phyloP scores from a whole-genome alignment of 208 protist species.

The Porcisia hertigi region DNA sequence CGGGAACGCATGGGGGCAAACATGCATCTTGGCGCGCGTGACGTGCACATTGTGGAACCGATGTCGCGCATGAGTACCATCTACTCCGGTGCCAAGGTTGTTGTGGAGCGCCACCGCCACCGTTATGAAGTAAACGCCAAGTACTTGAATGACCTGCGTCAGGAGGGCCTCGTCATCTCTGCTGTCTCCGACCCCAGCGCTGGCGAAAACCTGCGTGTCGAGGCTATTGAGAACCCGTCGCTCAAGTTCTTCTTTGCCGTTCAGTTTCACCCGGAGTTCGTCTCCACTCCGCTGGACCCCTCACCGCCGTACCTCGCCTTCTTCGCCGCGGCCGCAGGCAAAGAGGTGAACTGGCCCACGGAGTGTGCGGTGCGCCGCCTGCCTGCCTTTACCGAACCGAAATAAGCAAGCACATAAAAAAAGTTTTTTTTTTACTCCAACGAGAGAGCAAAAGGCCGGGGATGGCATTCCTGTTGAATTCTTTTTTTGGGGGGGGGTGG shows the following conservation, averaged over 20 bases:
- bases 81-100: slow-evolving; percentile 79
- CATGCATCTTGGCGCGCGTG: slow-evolving; percentile 98
- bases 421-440: too few species aligned
- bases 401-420: not conserved
- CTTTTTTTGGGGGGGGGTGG: not conserved
- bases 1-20: slow-evolving; percentile 96
- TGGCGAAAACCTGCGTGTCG: slow-evolving; percentile 91
- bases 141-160: slow-evolving; percentile 90
- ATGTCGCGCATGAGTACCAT: slow-evolving; percentile 70
- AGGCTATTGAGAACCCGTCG: slow-evolving; percentile 84
- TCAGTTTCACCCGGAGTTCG: slow-evolving; percentile 99
- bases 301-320: slow-evolving; percentile 97
- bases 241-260: slow-evolving; percentile 94
- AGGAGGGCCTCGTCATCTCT: slow-evolving; percentile 91
- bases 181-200: slow-evolving; percentile 79
- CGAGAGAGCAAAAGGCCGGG: not conserved
- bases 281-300: slow-evolving; percentile 93
- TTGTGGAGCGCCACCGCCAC: slow-evolving; percentile 98
- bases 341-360: slow-evolving; percentile 63
- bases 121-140: slow-evolving; percentile 98
- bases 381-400: not conserved
- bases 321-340: slow-evolving; percentile 85
- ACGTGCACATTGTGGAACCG: slow-evolving; percentile 75
- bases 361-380: slow-evolving; percentile 51
- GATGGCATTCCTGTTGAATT: not conserved